phyloP scores from a whole-genome alignment of 768 basidiomycete genomes.

The Exidia glandulosa region DNA sequence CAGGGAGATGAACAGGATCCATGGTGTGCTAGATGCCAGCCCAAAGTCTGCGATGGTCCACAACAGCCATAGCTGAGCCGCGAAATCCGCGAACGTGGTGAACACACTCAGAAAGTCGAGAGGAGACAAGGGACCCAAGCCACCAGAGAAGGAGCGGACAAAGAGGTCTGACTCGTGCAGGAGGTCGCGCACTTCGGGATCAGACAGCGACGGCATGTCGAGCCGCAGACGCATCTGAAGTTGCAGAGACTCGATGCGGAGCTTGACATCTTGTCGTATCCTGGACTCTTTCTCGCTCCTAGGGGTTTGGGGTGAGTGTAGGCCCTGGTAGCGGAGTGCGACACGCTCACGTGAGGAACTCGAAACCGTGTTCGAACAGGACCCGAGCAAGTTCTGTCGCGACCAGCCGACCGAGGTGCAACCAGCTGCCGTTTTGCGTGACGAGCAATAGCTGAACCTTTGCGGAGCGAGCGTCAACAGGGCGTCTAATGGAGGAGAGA shows the following conservation, averaged over 20 bases:
- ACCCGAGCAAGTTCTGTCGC: slow-evolving; percentile 55
- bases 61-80: slow-evolving; percentile 61
- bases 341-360: slow-evolving; percentile 61
- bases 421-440: slow-evolving; percentile 64
- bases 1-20: slow-evolving; percentile 32
- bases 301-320: slow-evolving; percentile 7
- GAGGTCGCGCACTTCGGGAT: slow-evolving; percentile 62
- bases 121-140: slow-evolving; percentile 71
- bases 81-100: slow-evolving; percentile 57
- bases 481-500: slow-evolving; percentile 2
- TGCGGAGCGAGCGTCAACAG: slow-evolving; percentile 1
- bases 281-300: slow-evolving; percentile 61
- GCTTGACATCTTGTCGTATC: slow-evolving; percentile 64
- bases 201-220: slow-evolving; percentile 68
- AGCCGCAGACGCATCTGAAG: slow-evolving; percentile 66
- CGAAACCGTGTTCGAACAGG: slow-evolving; percentile 51
- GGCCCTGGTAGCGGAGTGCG: background rate
- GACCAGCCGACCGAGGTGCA: slow-evolving; percentile 45
- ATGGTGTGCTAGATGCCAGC: slow-evolving; percentile 1
- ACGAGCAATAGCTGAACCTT: slow-evolving; percentile 61
- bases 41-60: slow-evolving; percentile 46
- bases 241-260: slow-evolving; percentile 68
- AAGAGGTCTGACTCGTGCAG: slow-evolving; percentile 82
- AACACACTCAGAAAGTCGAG: slow-evolving; percentile 69
- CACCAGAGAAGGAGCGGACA: slow-evolving; percentile 67